Percentiles rank a stretch among this genome's conserved stretches.
These are phyloP conservation scores for Macrotyloma uniflorum DNA, from an alignment of 306 rosid species.

Conservation along the genomic window DNA sequence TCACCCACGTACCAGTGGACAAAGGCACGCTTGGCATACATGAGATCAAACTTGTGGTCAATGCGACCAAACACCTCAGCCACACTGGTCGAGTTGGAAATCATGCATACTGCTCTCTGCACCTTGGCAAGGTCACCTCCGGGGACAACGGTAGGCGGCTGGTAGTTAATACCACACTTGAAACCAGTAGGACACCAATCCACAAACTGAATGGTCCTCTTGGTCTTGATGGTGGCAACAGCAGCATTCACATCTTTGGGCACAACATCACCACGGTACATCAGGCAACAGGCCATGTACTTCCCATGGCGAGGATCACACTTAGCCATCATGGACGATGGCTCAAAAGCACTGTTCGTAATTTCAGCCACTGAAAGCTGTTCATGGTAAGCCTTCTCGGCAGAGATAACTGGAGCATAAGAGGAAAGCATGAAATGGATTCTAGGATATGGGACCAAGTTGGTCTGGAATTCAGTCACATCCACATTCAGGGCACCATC, in stretches of 20 bases:
- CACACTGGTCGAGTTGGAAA: constrained; percentile 87
- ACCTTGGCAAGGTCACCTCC: constrained; percentile 96
- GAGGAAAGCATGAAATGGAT: constrained; percentile 99
- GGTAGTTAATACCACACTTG: constrained; percentile 95
- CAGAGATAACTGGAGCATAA: constrained; percentile 88
- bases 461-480: constrained; percentile 91
- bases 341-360: constrained; percentile 93
- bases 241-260: constrained; percentile 96
- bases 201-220: constrained; percentile 89
- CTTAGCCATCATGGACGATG: constrained; percentile 97
- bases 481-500: constrained; percentile 94
- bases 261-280: constrained; percentile 97
- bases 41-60: constrained; percentile 88
- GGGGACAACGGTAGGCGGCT: constrained; percentile 92
- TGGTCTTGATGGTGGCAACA: constrained; percentile 86
- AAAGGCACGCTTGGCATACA: constrained; percentile 90
- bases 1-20: constrained; percentile 99
- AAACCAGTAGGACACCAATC: constrained; percentile 99
- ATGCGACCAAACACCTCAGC: constrained; percentile 93
- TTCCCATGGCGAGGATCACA: constrained; percentile 95
- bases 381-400: constrained; percentile 87
- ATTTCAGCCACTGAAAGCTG: constrained; percentile 93
- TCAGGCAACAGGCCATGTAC: constrained; percentile 95
- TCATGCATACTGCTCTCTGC: constrained; percentile 96
- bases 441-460: constrained; percentile 90